Evolutionary conservation across 495 filamentous ascomycete genomes (phyloP).

Genomic region (Haplographium delicatum): DNA sequence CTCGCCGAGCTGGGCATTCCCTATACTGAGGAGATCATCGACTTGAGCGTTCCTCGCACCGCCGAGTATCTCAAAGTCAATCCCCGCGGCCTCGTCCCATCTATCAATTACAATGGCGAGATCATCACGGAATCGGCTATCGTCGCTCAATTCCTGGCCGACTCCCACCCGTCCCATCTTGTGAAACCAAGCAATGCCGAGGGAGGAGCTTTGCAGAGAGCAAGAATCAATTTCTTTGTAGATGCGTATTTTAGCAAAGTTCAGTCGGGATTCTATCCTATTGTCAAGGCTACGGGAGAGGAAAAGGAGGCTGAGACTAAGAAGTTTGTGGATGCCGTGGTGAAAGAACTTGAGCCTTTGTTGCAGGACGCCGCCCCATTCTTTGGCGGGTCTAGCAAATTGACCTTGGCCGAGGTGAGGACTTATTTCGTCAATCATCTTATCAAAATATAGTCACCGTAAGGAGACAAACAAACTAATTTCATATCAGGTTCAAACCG

Average conservation of each 20-base stretch:
- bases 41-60: conserved; percentile 65
- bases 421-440: not conserved
- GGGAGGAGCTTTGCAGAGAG: conserved; percentile 48
- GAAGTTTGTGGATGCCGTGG: conserved; percentile 44
- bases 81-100: conserved; percentile 77
- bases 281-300: conserved; percentile 33
- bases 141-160: conserved; percentile 68
- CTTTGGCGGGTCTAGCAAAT: conserved; percentile 71
- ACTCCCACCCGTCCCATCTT: conserved; percentile 43
- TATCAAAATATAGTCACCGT: not conserved
- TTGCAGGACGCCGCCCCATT: conserved; percentile 64
- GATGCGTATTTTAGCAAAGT: conserved; percentile 69
- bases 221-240: conserved; percentile 68
- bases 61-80: conserved; percentile 84
- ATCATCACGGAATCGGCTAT: conserved; percentile 69
- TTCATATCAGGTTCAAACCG: conserved; percentile 57
- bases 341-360: conserved; percentile 72
- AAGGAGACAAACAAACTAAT: too few relatives aligned
- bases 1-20: conserved; percentile 66
- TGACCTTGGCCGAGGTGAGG: conserved; percentile 74
- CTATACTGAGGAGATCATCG: conserved; percentile 77
- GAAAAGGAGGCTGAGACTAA: conserved; percentile 32
- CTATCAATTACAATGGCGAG: conserved; percentile 60
- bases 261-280: conserved; percentile 36
- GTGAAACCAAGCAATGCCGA: conserved; percentile 40